Evolutionary conservation across 345 rosid species (phyloP).

Genomic region (Gossypium thurberi): DNA sequence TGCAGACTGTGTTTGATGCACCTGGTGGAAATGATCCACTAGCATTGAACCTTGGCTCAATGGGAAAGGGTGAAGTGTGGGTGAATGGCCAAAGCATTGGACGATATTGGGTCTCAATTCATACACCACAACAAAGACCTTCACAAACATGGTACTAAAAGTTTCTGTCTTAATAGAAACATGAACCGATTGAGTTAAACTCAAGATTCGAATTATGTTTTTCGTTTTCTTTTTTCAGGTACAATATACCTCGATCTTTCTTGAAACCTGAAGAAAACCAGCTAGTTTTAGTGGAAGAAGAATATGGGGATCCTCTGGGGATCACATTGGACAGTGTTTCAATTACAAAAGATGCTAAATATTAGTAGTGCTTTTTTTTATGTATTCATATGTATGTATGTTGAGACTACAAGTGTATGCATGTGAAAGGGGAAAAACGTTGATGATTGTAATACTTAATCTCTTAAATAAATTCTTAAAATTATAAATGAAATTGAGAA

Average conservation of each 20-base stretch:
- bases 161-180: not conserved
- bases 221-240: slow-evolving; percentile 5
- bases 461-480: too few relatives aligned
- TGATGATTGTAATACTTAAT: too few relatives aligned
- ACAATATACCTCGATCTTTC: slow-evolving; percentile 46
- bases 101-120: slow-evolving; percentile 56
- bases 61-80: slow-evolving; percentile 75
- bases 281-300: slow-evolving; percentile 53
- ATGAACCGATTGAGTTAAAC: too few relatives aligned
- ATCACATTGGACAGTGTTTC: slow-evolving; percentile 37
- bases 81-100: slow-evolving; percentile 59
- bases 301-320: slow-evolving; percentile 37
- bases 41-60: slow-evolving; percentile 45
- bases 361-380: not conserved
- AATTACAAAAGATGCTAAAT: slow-evolving; percentile 2
- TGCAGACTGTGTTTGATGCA: slow-evolving; percentile 42
- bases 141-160: slow-evolving; percentile 45
- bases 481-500: too few relatives aligned
- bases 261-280: slow-evolving; percentile 34
- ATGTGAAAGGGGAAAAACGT: too few relatives aligned
- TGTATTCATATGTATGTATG: not conserved
- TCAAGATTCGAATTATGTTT: not conserved
- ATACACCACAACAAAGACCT: slow-evolving; percentile 33
- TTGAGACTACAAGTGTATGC: not conserved
- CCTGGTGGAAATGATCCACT: slow-evolving; percentile 45